Conservation (phyloP, 169 alveolate species). For the Plasmodium sp. region DNA sequence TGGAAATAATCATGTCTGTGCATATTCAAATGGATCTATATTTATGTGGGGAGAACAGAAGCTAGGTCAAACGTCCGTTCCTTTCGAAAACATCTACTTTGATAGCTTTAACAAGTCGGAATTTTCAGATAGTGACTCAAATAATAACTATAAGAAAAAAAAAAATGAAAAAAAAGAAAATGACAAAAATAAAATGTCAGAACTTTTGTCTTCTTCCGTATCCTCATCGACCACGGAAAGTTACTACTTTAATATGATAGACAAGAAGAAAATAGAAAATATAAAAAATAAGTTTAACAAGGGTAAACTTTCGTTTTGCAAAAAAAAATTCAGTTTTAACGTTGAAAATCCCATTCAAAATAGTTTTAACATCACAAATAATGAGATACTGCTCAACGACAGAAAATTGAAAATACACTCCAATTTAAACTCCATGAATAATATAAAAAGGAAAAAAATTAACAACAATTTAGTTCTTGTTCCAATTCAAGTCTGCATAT, state of each 20-base stretch:
- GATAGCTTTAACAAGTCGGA: conserved; percentile 27
- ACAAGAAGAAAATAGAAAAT: conserved; percentile 49
- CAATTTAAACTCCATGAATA: conserved; percentile 45
- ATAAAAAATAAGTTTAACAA: conserved; percentile 42
- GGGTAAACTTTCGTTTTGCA: conserved; percentile 32
- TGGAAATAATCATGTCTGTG: conserved; percentile 72
- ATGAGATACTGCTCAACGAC: conserved; percentile 41
- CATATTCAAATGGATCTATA: conserved; percentile 71
- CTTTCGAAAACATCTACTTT: conserved; percentile 62
- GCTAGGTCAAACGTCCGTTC: conserved; percentile 69
- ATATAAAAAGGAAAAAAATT: conserved; percentile 20
- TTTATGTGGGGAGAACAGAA: conserved; percentile 75
- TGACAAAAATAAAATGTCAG: conserved; percentile 25
- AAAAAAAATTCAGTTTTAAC: conserved; percentile 39
- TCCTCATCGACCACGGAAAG: conserved; percentile 19
- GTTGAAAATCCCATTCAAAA: conserved; percentile 61
- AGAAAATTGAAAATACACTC: conserved; percentile 37
- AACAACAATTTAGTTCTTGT: conserved; percentile 60
- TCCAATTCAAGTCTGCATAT: conserved; percentile 68
- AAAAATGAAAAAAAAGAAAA: conserved; percentile 16
- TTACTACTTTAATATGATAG: conserved; percentile 44
- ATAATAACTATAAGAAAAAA: conserved; percentile 25
- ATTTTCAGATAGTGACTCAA: conserved; percentile 57
- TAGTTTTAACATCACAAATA: conserved; percentile 48
- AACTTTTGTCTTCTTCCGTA: conserved; percentile 8